Evolutionary conservation across 345 rosid species (phyloP).

Genomic region (Excoecaria agallocha): DNA sequence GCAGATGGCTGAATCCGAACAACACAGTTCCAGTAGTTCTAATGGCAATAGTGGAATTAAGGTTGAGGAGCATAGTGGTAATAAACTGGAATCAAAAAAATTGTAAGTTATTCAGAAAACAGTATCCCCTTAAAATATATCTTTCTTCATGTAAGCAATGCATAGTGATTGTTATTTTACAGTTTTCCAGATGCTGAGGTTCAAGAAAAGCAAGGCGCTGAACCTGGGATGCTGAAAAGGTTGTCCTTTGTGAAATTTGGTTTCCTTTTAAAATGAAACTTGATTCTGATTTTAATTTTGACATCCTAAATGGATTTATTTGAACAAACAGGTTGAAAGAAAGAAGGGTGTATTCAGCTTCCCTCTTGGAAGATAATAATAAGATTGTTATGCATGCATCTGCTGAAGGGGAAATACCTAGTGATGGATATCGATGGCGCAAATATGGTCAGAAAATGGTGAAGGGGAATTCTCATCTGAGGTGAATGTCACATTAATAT

Average conservation of each 20-base stretch:
- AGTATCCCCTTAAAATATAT: neutral
- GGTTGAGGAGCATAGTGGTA: constrained; percentile 8
- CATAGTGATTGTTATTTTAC: neutral
- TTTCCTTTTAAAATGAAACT: neutral
- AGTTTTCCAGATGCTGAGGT: constrained; percentile 11
- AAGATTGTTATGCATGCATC: constrained; percentile 8
- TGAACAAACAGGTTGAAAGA: constrained; percentile 14
- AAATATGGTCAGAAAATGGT: constrained; percentile 33
- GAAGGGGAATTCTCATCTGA: constrained; percentile 23
- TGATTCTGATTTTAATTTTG: neutral
- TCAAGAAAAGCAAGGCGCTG: constrained; percentile 12
- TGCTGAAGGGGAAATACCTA: constrained; percentile 19
- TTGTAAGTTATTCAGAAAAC: constrained; percentile 10
- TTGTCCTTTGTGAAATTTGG: neutral
- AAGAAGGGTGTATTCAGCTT: neutral
- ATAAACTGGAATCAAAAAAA: constrained; percentile 3
- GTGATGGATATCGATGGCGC: constrained; percentile 30
- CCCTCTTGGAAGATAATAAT: constrained; percentile 9
- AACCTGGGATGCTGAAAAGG: constrained; percentile 9
- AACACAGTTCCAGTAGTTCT: constrained; percentile 24
- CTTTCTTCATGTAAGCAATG: neutral
- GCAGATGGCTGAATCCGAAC: constrained; percentile 16
- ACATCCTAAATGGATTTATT: neutral
- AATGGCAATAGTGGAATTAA: constrained; percentile 6
- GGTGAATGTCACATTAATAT: constrained; percentile 8